Conservation (phyloP, 768 basidiomycete genomes). For the Russula earlei region DNA sequence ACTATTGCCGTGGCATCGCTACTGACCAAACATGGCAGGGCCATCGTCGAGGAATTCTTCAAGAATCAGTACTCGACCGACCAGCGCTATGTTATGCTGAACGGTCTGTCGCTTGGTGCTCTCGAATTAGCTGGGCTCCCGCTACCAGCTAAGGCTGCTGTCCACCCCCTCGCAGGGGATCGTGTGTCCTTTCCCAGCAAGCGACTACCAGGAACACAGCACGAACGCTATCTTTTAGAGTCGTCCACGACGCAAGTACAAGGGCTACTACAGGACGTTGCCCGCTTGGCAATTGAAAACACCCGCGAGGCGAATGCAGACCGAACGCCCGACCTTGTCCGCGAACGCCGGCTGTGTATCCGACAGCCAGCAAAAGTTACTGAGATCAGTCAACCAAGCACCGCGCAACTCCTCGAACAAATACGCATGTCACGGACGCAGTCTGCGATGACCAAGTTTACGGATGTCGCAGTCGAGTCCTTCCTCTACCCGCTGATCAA, state of each 20-base stretch:
- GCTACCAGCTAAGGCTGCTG: conserved; percentile 22
- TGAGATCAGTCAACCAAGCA: conserved; percentile 28
- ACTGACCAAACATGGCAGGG: conserved; percentile 33
- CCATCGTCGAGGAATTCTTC: conserved; percentile 88
- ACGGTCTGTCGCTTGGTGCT: conserved; percentile 77
- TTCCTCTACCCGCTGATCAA: conserved; percentile 88
- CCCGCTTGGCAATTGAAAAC: conserved; percentile 50
- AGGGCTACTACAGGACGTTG: conserved; percentile 53
- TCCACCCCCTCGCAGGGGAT: conserved; percentile 27
- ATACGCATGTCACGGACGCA: conserved; percentile 5
- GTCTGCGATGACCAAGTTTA: conserved; percentile 36
- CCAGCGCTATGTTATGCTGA: conserved; percentile 79
- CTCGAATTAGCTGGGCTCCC: conserved; percentile 62
- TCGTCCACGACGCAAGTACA: conserved; percentile 36
- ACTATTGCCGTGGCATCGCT: neutral
- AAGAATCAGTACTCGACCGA: conserved; percentile 83
- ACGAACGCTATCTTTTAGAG: conserved; percentile 35
- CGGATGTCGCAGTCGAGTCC: conserved; percentile 71
- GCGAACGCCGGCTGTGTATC: conserved; percentile 69
- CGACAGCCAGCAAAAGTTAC: conserved; percentile 38
- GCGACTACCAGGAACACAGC: conserved; percentile 59
- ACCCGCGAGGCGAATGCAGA: conserved; percentile 45
- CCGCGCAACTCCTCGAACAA: conserved; percentile 11
- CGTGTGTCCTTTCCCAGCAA: conserved; percentile 70
- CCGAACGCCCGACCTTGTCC: conserved; percentile 49